Evolutionary conservation across 1,284 basidiomycete species (phyloP), one percentile per base, ranked within the genome.

Genomic region (Schizophyllum commune): DNA sequence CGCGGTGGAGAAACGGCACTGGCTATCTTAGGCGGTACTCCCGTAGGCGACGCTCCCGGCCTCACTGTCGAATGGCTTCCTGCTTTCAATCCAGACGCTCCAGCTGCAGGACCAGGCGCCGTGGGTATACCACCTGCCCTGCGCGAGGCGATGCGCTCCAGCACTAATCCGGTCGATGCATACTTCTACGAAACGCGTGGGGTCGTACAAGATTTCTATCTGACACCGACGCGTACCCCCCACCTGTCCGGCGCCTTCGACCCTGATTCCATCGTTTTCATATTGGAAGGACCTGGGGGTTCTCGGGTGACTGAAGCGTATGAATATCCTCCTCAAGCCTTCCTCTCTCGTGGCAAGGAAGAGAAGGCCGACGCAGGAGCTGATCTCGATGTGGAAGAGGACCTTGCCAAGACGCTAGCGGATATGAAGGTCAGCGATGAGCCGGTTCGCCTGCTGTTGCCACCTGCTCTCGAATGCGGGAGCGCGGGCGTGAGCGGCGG

Each of bases 1-100:
- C 77, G 83, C 60, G 83, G 84, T 39, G 88, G 88, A 3, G 82
- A 85, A 55, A 92, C 91, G 0, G 77, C 85, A 1, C 74, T 98
- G 11, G 81, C 90, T 0, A 79, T 96, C 6, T 79, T 98, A 15
- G 94, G 94, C 17, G 94, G 94, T 1, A 77, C 87, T 52, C 72
- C 78, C 27, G 68, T 75, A 1, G 77, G 76, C 52, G 83, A 89
- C 57, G 74, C 81, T 6, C 76, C 83, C 0, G 92, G 91, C 5
- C 73, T 96, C 59, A 89, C 85, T 47, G 78, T 87, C 17, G 75
- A 91, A 52, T 85, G 86, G 66, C 76, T 96, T 52, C 90, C 92
- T 7, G 77, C 88, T 2, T 91, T 91, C 69, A 80, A 84, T 63
- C 84, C 89, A 1, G 74, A 83, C 0, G 77, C 78, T 5, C 74